These are phyloP conservation scores for Ambrosiella beaveri DNA, from an alignment of 2,329 filamentous ascomycete genomes.

Conservation along the genomic window DNA sequence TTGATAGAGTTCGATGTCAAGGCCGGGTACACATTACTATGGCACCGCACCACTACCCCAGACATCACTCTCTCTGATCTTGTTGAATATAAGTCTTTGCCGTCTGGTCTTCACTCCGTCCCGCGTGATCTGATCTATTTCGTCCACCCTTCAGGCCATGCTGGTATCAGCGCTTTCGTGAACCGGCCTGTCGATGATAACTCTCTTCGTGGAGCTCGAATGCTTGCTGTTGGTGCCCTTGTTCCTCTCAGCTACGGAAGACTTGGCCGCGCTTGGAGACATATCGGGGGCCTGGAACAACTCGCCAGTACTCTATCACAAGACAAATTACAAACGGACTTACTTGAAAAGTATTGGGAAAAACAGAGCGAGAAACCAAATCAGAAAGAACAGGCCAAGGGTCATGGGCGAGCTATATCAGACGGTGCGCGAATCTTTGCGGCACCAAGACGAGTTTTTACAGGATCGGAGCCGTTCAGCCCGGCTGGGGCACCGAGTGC, in stretches of 20 bases:
- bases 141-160: constrained; percentile 60
- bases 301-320: constrained; percentile 55
- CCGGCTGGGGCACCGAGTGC: neutral
- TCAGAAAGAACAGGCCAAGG: neutral
- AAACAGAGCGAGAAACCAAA: constrained; percentile 18
- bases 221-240: constrained; percentile 80
- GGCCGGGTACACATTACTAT: constrained; percentile 76
- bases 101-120: constrained; percentile 81
- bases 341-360: constrained; percentile 70
- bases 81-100: constrained; percentile 91
- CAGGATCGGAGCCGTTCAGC: neutral
- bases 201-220: constrained; percentile 68
- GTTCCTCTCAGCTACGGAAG: constrained; percentile 74
- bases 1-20: constrained; percentile 86
- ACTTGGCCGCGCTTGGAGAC: constrained; percentile 75
- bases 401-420: neutral
- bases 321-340: constrained; percentile 42
- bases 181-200: constrained; percentile 64
- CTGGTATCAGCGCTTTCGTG: constrained; percentile 81
- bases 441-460: neutral
- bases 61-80: constrained; percentile 64
- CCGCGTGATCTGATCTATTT: constrained; percentile 86
- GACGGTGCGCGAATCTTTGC: constrained; percentile 6
- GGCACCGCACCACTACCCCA: constrained; percentile 53
- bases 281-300: constrained; percentile 58